phyloP scores from a whole-genome alignment of 1,284 basidiomycete species.

The Apiotrichum veenhuisii region DNA sequence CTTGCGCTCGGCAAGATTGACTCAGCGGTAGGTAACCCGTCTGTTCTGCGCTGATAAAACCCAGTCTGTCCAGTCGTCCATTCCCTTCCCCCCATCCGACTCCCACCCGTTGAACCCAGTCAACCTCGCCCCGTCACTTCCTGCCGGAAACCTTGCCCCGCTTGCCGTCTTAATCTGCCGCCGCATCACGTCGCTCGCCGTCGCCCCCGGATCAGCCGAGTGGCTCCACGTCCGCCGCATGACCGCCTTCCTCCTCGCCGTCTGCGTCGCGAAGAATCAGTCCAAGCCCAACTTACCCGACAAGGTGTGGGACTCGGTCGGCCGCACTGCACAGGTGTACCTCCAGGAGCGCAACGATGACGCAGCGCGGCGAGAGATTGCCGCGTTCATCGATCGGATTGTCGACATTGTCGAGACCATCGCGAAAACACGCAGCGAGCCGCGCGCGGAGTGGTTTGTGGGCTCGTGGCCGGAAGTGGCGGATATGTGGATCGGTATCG shows the following conservation, averaged over 20 bases:
- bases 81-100: constrained; percentile 3
- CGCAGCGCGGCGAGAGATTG: constrained; percentile 15
- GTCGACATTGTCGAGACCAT: constrained; percentile 26
- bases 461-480: constrained; percentile 33
- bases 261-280: constrained; percentile 1
- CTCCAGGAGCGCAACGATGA: constrained; percentile 10
- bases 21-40: constrained; percentile 10
- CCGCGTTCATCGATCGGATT: constrained; percentile 18
- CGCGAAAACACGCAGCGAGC: constrained; percentile 18
- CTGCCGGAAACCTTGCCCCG: not conserved
- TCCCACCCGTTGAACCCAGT: constrained; percentile 4
- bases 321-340: constrained; percentile 7
- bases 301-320: constrained; percentile 13
- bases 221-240: constrained; percentile 13
- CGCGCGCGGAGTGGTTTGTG: constrained; percentile 22
- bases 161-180: constrained; percentile 13
- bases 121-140: constrained; percentile 11
- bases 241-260: constrained; percentile 4
- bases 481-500: constrained; percentile 44
- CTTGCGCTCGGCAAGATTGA: constrained; percentile 9
- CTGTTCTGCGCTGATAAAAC: not conserved
- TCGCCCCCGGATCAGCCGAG: not conserved
- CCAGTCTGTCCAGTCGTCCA: constrained; percentile 1
- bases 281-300: constrained; percentile 8
- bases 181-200: not conserved